Evolutionary conservation across 441 rosid species (phyloP).

Genomic region (Macaranga tanarius): DNA sequence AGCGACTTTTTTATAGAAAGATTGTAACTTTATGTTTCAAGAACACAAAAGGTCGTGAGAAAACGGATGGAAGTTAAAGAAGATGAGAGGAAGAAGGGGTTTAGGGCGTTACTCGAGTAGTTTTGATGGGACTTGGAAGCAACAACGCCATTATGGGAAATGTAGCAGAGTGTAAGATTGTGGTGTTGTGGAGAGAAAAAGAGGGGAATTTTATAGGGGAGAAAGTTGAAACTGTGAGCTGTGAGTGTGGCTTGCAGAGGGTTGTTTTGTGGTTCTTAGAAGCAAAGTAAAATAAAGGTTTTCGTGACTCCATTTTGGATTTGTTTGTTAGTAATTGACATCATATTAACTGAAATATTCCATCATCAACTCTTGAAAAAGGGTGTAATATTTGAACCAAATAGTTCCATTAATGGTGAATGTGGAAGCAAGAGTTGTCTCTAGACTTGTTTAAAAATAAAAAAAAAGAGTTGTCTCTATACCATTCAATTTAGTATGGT

Average conservation of each 20-base stretch:
- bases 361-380: background rate
- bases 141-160: conserved; percentile 22
- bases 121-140: conserved; percentile 16
- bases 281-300: conserved; percentile 27
- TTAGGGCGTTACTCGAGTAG: conserved; percentile 20
- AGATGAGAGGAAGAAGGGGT: background rate
- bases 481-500: too few species aligned
- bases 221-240: background rate
- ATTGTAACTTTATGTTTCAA: background rate
- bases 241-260: background rate
- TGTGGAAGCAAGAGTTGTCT: too few species aligned
- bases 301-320: conserved; percentile 12
- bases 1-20: background rate
- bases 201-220: conserved; percentile 22
- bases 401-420: too few species aligned
- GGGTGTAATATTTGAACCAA: too few species aligned
- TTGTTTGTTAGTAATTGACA: background rate
- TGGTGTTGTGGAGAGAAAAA: background rate
- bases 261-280: conserved; percentile 23
- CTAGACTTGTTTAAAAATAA: too few species aligned
- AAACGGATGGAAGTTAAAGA: background rate
- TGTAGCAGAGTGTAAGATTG: conserved; percentile 5
- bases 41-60: background rate
- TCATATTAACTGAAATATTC: background rate
- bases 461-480: too few species aligned